Base-by-base conservation (phyloP, 148 eudicot genomes). In the Persicaria tinctoria region DNA sequence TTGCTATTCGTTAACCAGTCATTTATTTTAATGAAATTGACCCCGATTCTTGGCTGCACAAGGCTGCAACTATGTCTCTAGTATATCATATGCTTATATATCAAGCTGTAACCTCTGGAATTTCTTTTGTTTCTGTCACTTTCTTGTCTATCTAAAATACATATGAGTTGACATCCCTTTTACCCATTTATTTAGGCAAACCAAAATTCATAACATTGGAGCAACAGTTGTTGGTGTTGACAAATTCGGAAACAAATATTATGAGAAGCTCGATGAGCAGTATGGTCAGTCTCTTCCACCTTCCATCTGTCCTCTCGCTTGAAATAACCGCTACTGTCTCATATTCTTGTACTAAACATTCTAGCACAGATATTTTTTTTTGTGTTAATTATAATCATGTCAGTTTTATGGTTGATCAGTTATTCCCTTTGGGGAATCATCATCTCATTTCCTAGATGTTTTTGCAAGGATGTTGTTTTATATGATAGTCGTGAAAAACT, bases 141-240 rank as follows among this genome's bases (percentile, higher is more conserved):
- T 62, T 55, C 38, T 63, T 41, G 38, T 77, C 51, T 16, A 8
- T 50, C 18, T 53, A 53, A 54, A 54, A 3, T 46, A 10, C 47
- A 49, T 38, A 4, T 41, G 73, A 71, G 51, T 51, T 76, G 46
- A 73, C 2, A 13, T 56, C 27, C 72, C 51, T 72, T 70, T 20
- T 74, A 56, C 49, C 75, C n/a, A 10, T 71, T 82, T 59, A 53
- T 82, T 78, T 86, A 94, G 98, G 92, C 98, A 94, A 84, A 94
- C 98, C 73, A 94, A 94, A 86, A 88, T 94, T 70, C 98, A 94
- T 81, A 94, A 90, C 69, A 86, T 94, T 48, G 98, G 98, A 16
- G 98, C 89, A 76, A 90, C 86, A n/a, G 76, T 94, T 73, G 93
- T 90, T 76, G 98, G 98, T 44, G 87, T 94, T 72, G 98, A 94